Conservation (phyloP, 352 stramenopile species). For the Pythium dissotocum region DNA sequence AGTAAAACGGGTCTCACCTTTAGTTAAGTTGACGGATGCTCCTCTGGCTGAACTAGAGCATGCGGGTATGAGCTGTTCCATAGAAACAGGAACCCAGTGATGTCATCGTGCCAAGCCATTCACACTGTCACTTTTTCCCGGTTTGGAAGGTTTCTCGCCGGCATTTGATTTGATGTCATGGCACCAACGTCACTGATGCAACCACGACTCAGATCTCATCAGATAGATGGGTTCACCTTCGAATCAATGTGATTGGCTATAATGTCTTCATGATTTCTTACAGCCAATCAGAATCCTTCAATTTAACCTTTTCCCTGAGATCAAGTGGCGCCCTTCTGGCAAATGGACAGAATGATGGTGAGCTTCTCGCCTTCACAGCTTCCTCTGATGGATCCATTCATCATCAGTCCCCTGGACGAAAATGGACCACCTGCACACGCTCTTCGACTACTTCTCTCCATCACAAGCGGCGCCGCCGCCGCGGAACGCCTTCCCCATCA, state of each 20-base stretch:
- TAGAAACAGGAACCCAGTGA: too few relatives aligned
- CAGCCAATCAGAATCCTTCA: neutral
- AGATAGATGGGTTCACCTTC: neutral
- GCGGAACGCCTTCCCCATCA: conserved; percentile 25
- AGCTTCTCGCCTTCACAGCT: neutral
- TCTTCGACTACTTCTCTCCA: conserved; percentile 2
- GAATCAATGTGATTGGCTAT: neutral
- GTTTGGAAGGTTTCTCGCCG: neutral
- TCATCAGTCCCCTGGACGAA: neutral
- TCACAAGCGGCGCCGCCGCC: neutral
- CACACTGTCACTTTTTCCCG: neutral
- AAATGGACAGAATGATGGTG: conserved; percentile 4
- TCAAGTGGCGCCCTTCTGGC: neutral
- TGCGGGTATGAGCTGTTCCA: too few relatives aligned
- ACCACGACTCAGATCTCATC: neutral
- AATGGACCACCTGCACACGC: conserved; percentile 12
- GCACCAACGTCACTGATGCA: neutral
- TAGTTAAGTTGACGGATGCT: too few relatives aligned
- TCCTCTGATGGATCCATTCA: neutral
- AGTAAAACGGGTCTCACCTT: too few relatives aligned
- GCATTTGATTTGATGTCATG: neutral
- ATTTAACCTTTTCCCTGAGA: neutral
- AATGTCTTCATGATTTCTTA: neutral
- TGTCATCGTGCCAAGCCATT: neutral
- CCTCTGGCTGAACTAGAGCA: too few relatives aligned